phyloP scores from a whole-genome alignment of 1,139 yeast genomes.

The Protomyces arabidopsidicola region DNA sequence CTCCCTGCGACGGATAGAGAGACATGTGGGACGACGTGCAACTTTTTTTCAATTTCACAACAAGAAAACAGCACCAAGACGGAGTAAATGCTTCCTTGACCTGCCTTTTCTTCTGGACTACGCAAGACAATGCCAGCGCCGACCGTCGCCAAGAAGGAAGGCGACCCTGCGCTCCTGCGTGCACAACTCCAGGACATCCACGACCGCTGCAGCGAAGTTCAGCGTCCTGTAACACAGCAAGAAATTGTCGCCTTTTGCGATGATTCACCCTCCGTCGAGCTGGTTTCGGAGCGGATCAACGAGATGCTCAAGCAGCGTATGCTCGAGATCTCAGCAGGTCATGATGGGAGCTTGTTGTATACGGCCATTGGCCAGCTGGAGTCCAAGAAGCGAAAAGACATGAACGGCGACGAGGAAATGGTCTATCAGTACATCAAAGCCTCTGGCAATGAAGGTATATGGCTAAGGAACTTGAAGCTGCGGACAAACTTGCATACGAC shows the following conservation, averaged over 20 bases:
- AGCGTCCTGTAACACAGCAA: not conserved
- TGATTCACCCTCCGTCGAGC: not conserved
- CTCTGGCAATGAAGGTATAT: slow-evolving; percentile 84
- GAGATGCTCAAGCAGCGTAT: slow-evolving; percentile 12
- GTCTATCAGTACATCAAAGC: slow-evolving; percentile 88
- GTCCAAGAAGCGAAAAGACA: slow-evolving; percentile 50
- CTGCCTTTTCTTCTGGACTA: too few relatives aligned
- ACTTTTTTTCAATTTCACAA: too few relatives aligned
- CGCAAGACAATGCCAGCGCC: not conserved
- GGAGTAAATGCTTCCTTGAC: too few relatives aligned
- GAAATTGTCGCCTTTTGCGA: not conserved
- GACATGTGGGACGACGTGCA: too few relatives aligned
- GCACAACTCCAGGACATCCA: not conserved
- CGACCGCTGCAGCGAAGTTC: not conserved
- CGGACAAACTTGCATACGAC: slow-evolving; percentile 90
- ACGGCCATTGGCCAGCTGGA: slow-evolving; percentile 36
- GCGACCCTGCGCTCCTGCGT: not conserved
- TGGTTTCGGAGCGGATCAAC: not conserved
- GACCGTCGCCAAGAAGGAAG: not conserved
- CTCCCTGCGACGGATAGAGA: too few relatives aligned
- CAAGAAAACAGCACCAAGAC: too few relatives aligned
- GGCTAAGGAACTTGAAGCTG: slow-evolving; percentile 92
- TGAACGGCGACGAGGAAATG: slow-evolving; percentile 86
- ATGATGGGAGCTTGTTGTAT: slow-evolving; percentile 1
- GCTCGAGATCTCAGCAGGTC: not conserved